A percentile compares a stretch with the other conserved stretches of the same genome.
Evolutionary conservation across 2,329 filamentous ascomycete genomes (phyloP).

Genomic region (Penicillium verrucosum): DNA sequence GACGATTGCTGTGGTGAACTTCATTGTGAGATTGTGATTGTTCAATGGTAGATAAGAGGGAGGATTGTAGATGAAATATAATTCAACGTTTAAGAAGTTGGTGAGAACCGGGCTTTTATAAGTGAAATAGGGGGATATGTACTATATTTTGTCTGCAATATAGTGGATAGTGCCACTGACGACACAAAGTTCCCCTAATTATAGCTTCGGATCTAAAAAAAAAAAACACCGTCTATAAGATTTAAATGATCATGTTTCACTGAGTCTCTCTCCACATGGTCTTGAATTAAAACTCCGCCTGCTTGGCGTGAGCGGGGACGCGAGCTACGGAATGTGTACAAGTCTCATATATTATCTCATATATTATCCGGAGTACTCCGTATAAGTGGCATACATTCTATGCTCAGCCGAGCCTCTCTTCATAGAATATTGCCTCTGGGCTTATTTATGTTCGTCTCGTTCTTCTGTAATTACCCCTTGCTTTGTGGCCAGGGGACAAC

Average conservation of each 20-base stretch:
- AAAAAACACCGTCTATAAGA: background rate
- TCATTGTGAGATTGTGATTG: conserved; percentile 22
- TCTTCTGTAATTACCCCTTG: background rate
- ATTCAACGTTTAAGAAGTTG: background rate
- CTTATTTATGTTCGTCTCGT: background rate
- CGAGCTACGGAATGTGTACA: background rate
- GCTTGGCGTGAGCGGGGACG: conserved; percentile 16
- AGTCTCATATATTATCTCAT: background rate
- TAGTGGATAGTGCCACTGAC: background rate
- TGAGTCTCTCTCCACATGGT: conserved; percentile 15
- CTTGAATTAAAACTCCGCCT: background rate
- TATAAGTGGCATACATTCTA: background rate
- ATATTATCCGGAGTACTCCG: background rate
- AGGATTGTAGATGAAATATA: background rate
- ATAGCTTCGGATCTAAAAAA: background rate
- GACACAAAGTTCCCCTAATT: conserved; percentile 1
- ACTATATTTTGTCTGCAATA: background rate
- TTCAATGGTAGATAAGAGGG: background rate
- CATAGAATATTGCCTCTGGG: background rate
- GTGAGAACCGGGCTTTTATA: background rate
- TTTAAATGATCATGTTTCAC: conserved; percentile 21
- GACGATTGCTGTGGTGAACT: conserved; percentile 27
- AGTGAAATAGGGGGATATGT: background rate
- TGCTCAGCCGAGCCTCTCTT: background rate
- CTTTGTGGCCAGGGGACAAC: background rate